Base-by-base conservation (phyloP, 2,329 filamentous ascomycete species). In the Dothideomycetes sp. region DNA sequence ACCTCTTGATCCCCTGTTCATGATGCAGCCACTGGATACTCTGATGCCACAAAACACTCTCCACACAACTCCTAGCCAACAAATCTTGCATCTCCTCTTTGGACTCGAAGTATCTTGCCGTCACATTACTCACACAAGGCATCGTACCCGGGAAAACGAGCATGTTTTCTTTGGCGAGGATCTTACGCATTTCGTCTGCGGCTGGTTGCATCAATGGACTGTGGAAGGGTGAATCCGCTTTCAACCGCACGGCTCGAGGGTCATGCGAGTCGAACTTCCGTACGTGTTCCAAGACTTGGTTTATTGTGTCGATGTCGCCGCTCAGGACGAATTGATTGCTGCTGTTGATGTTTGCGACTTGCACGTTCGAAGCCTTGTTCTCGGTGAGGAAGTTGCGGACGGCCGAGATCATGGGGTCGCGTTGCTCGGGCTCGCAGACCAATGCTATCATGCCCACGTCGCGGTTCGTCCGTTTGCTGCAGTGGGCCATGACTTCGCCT, bases 271-370 rank as follows among this genome's bases (percentile, higher is more conserved):
- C 77, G 57, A 94, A 95, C 58, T 93, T 85, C 37, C 87, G 71
- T 44, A 96, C 71, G 58, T 95, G 87, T 9, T 84, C 79, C 39
- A 95, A 68, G 13, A 95, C 76, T 43, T 80, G 81, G 53, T 78
- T 80, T 60, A 95, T 94, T 51, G 79, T 74, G 53, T 81, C 80
- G 39, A 95, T 80, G 61, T 80, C 89, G 24, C 89, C 89, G 56
- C 84, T 91, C 38, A 96, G 70, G 37, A 95, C 89, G 53, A 96
- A 94, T 65, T 96, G 89, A 58, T 94, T 94, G 66, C 87, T 91
- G 60, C 81, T 85, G 65, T 96, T 96, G 64, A 94, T 79, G 62
- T 96, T 95, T 45, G 87, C 89, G 51, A 96, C 87, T 50, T 82
- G 69, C 36, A 95, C 88, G 61, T 94, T 84, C 20, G 79, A 64